Percentiles rank a stretch among this genome's conserved stretches.
Conservation (phyloP, 1,139 yeast species). For the Protomyces lactucae-debilis region DNA sequence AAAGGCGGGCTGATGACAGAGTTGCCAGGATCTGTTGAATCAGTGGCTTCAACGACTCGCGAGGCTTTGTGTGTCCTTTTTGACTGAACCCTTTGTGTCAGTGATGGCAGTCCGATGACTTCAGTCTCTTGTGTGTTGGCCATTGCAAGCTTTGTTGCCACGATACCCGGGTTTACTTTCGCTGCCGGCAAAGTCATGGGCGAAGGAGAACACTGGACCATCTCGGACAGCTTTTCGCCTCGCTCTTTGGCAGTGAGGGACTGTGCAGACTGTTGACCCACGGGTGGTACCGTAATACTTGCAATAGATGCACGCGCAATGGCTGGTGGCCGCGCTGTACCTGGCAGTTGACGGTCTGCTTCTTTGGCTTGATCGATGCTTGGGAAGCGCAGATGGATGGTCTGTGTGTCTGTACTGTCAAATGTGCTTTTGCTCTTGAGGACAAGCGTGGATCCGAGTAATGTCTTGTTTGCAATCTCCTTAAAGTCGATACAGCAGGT, state of each 20-base stretch:
- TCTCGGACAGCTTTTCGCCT: neutral
- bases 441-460: neutral
- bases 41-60: neutral
- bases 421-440: neutral
- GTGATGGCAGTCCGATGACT: neutral
- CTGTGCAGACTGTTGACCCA: neutral
- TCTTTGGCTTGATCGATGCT: neutral
- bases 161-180: neutral
- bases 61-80: too few species aligned
- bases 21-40: neutral
- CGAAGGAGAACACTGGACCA: neutral
- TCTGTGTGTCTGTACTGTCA: neutral
- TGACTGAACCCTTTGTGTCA: too few species aligned
- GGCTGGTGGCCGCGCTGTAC: neutral
- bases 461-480: neutral
- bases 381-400: neutral
- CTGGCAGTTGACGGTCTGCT: neutral
- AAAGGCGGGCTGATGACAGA: neutral
- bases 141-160: neutral
- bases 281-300: neutral
- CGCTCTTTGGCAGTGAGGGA: neutral
- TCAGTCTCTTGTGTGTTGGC: too few species aligned
- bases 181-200: neutral
- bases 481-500: neutral
- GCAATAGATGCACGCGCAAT: neutral